Base-by-base conservation (phyloP, 345 rosid genomes). In the Dipteronia sinensis region DNA sequence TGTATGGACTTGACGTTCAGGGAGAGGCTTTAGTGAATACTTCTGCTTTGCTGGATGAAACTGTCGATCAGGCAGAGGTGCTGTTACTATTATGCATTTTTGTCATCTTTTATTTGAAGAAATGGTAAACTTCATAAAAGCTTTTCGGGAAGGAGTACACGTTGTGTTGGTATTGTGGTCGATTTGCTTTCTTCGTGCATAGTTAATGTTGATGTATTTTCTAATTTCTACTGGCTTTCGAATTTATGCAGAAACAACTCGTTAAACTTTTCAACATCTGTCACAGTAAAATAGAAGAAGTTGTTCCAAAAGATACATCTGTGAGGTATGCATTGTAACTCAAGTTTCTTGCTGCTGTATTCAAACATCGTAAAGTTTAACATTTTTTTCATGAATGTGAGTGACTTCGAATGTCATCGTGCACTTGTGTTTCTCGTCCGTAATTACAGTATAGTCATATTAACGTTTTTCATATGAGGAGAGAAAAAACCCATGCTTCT, bases 1-100 rank as follows among this genome's bases (percentile, higher is more conserved):
- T 95, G 68, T 92, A 90, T 78, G 97, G 90, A 65, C 71, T 95
- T 76, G 99, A 93, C 83, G 86, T 95, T 77, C 98, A 93, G 74
- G 78, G 76, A 61, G 90, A 91, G 75, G 97, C 98, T 67, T 67
- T 93, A 19, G 72, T 79, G 73, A 90, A 55, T 31, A 90, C 97
- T 74, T 67, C 85, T 63, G 79, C 84, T 68, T 82, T 93, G 83
- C 84, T 92, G 69, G 84, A 87, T 77, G 85, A 85, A 75, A 72
- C 80, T 64, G 80, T 86, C 78, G 65, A 78, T 77, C 80, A 76
- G 38, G 81, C 82, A 67, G 96, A 93, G 97, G 98, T 95, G 61
- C 72, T 73, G 64, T 72, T 72, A 47, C 67, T 74, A 1, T 23
- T 44, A 67, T 76, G 31, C 46, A 9, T 25, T 68, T 49, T 17